These are phyloP conservation scores for Aureobasidium leucospermi DNA, from an alignment of 2,329 filamentous ascomycete species.

Conservation along the genomic window DNA sequence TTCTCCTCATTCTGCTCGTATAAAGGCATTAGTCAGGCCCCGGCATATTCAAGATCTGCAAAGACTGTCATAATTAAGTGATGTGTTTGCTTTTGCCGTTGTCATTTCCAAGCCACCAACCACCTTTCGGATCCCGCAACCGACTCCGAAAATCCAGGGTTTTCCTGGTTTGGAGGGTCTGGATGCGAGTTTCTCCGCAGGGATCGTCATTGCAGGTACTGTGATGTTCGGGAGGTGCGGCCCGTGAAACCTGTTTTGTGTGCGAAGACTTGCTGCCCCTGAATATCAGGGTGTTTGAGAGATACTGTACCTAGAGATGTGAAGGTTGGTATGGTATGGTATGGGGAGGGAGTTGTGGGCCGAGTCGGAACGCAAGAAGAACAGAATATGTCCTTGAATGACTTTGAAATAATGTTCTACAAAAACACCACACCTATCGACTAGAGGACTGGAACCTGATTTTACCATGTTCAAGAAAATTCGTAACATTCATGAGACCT, in stretches of 20 bases:
- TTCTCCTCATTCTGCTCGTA: too few relatives aligned
- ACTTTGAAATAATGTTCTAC: too few relatives aligned
- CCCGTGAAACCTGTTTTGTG: background rate
- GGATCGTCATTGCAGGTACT: background rate
- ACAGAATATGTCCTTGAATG: too few relatives aligned
- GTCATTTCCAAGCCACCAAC: background rate
- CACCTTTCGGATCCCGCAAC: background rate
- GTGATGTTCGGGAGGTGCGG: background rate
- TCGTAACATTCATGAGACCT: background rate
- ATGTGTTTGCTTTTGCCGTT: background rate
- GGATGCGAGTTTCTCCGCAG: background rate
- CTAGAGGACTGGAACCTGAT: too few relatives aligned
- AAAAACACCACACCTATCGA: too few relatives aligned
- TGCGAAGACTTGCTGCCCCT: background rate
- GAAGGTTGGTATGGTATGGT: too few relatives aligned
- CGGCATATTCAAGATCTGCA: too few relatives aligned
- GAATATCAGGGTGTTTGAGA: background rate
- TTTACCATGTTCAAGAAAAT: background rate
- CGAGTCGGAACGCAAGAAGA: too few relatives aligned
- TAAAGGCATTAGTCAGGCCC: too few relatives aligned
- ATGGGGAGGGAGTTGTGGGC: background rate
- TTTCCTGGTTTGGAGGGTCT: background rate
- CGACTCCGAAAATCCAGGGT: background rate
- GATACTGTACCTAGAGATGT: too few relatives aligned
- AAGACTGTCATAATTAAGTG: too few relatives aligned